Conservation (phyloP, 345 rosid genomes). For the Eucalyptus erythrocorys region DNA sequence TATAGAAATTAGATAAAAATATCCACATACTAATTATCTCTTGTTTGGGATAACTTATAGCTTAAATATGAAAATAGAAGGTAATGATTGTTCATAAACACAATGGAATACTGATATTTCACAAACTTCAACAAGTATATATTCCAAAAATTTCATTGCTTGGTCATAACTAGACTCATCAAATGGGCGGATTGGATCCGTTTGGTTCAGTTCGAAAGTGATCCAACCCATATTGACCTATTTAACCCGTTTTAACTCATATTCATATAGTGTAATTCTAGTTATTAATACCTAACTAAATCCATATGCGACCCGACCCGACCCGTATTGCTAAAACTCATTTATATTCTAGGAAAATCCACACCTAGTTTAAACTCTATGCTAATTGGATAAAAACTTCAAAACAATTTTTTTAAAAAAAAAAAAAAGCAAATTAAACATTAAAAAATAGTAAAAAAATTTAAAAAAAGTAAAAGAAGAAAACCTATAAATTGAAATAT, state of each 20-base stretch:
- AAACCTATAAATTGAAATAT: too few relatives aligned
- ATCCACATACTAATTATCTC: not conserved
- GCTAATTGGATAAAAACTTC: too few relatives aligned
- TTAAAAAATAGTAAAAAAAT: too few relatives aligned
- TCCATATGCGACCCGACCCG: rapidly evolving
- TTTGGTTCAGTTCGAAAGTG: rapidly evolving
- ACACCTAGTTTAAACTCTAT: too few relatives aligned
- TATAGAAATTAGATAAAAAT: not conserved
- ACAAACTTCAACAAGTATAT: not conserved
- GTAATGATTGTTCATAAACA: not conserved
- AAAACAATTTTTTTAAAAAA: too few relatives aligned
- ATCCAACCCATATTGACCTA: too few relatives aligned
- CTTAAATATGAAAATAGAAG: not conserved
- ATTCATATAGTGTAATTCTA: too few relatives aligned
- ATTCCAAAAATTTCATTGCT: not conserved
- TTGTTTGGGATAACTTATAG: not conserved
- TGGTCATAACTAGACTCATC: not conserved
- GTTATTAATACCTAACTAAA: rapidly evolving
- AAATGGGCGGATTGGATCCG: too few relatives aligned
- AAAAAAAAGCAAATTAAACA: too few relatives aligned
- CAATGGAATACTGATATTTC: not conserved
- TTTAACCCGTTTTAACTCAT: rapidly evolving
- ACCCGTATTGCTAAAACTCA: rapidly evolving
- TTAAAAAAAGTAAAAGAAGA: too few relatives aligned
- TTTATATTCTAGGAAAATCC: too few relatives aligned